Evolutionary conservation across 306 rosid genomes (phyloP), one percentile per base, ranked within the genome.

Genomic region (Vachellia collinsii): DNA sequence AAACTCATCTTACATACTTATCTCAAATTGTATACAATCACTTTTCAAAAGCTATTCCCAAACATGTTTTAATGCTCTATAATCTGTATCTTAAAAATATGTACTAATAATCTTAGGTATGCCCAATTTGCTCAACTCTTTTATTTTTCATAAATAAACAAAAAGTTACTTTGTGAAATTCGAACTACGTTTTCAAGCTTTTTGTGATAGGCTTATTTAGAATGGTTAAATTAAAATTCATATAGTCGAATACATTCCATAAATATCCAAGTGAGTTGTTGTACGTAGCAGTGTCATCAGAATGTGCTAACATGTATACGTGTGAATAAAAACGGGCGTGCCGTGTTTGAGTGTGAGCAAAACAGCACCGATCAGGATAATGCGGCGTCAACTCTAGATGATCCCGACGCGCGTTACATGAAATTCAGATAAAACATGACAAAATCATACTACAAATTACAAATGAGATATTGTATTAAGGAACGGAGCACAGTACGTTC

Each of bases 41-140:
- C n/a, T n/a, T n/a, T n/a, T n/a, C n/a, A n/a, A n/a, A n/a, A n/a
- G n/a, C n/a, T n/a, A n/a, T n/a, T n/a, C n/a, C n/a, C n/a, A n/a
- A n/a, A n/a, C n/a, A n/a, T n/a, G n/a, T n/a, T n/a, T 71, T 25
- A 47, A 71, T 71, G 61, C 75, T 25, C 70, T 62, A n/a, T 62
- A n/a, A 6, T 62, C 0, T 6, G 19, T 3, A 25, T 61, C 65
- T 17, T 53, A 11, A n/a, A 19, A 54, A 19, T 54, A 51, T 43
- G 13, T 13, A 14, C 4, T 51, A 4, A 4, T 50, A 53, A 53
- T 19, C 20, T 4, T 43, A 13, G 56, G 20, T 50, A 50, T 50
- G 4, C 56, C 56, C n/a, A 16, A 4, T 50, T 50, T 50, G 4
- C 3, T 10, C 54, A 4, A 14, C 6, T 48, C 11, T 48, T 13